These are phyloP conservation scores for Lolium multiflorum DNA, from an alignment of 176 grass and related monocot species.

Conservation along the genomic window DNA sequence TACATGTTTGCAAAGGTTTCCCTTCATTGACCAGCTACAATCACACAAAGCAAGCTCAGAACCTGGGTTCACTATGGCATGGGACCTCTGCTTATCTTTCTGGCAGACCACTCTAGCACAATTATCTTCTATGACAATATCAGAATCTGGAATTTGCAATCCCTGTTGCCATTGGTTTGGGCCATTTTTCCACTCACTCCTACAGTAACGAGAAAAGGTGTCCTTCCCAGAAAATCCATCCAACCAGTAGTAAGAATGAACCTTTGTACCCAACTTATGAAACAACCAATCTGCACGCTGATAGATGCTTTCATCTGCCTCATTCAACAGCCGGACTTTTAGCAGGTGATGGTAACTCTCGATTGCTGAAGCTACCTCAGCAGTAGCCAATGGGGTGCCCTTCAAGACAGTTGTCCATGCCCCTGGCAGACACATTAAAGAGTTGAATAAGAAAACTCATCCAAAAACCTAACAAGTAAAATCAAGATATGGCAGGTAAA, in stretches of 20 bases:
- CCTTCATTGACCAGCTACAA: slow-evolving; percentile 80
- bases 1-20: slow-evolving; percentile 90
- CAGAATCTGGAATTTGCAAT: slow-evolving; percentile 67
- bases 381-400: slow-evolving; percentile 64
- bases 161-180: slow-evolving; percentile 43
- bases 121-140: slow-evolving; percentile 35
- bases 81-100: slow-evolving; percentile 59
- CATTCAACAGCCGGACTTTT: slow-evolving; percentile 84
- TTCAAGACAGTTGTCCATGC: slow-evolving; percentile 75
- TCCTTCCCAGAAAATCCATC: slow-evolving; percentile 86
- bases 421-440: slow-evolving; percentile 51
- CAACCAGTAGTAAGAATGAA: slow-evolving; percentile 95
- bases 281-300: slow-evolving; percentile 81
- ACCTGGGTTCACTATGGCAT: slow-evolving; percentile 72
- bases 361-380: slow-evolving; percentile 78
- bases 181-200: slow-evolving; percentile 73
- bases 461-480: background rate
- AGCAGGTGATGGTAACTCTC: slow-evolving; percentile 82
- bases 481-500: slow-evolving; percentile 34
- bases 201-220: slow-evolving; percentile 84
- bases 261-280: slow-evolving; percentile 69
- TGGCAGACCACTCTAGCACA: slow-evolving; percentile 9
- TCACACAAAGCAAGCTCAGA: slow-evolving; percentile 90
- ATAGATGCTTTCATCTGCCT: slow-evolving; percentile 63
- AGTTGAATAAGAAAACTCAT: background rate